These are phyloP conservation scores for Wallacemonas sp. DNA, from an alignment of 208 protist species.

Conservation along the genomic window DNA sequence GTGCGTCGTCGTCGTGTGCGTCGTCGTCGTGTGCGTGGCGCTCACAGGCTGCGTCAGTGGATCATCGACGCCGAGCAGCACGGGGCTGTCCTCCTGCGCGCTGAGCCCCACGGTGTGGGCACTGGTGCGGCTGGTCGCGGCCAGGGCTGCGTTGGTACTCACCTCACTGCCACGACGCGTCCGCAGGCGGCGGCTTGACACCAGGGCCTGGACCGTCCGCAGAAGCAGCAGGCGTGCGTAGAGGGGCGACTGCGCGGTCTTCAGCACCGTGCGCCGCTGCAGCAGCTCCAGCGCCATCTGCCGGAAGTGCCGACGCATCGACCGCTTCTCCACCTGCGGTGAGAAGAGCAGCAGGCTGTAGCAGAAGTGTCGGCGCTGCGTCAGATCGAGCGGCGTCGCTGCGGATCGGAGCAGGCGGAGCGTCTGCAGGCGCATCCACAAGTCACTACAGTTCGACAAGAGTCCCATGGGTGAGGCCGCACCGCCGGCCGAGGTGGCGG, in stretches of 20 bases:
- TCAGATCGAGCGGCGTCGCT: constrained; percentile 33
- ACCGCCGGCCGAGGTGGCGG: neutral
- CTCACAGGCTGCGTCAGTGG: too few relatives aligned
- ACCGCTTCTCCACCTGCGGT: constrained; percentile 16
- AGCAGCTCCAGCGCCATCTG: constrained; percentile 31
- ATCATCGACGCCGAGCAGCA: too few relatives aligned
- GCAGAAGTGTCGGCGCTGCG: constrained; percentile 23
- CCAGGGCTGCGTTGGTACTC: neutral
- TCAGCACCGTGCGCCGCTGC: constrained; percentile 34
- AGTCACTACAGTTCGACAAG: constrained; percentile 20
- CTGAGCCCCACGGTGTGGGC: neutral
- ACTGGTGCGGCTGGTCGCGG: neutral
- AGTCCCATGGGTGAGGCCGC: neutral
- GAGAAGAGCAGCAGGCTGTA: constrained; percentile 17
- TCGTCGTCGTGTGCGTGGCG: neutral
- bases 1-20: neutral
- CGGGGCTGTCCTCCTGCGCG: too few relatives aligned
- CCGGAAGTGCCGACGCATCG: constrained; percentile 33
- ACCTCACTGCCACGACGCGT: neutral
- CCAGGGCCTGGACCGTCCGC: constrained; percentile 56
- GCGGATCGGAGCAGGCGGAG: constrained; percentile 38
- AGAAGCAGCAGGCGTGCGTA: constrained; percentile 71
- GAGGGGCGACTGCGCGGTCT: constrained; percentile 38
- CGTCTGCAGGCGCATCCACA: constrained; percentile 50
- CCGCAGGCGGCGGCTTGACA: neutral